Conservation (phyloP, 306 rosid species). For the Alnus glutinosa region DNA sequence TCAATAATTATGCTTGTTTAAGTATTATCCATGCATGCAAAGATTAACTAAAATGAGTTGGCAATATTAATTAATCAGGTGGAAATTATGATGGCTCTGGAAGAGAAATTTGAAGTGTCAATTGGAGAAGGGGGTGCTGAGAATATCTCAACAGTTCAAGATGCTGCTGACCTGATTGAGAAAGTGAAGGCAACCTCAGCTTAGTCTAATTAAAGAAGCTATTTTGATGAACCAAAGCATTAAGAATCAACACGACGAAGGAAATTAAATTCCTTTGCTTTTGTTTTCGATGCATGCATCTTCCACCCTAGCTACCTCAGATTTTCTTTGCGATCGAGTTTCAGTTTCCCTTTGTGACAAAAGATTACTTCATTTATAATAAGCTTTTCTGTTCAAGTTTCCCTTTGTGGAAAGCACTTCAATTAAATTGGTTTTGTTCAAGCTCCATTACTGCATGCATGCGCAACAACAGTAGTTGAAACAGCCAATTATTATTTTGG, state of each 20-base stretch:
- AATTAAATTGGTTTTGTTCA: neutral
- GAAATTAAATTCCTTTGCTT: neutral
- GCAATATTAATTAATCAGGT: conserved; percentile 34
- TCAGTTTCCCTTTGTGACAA: neutral
- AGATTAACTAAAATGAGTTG: neutral
- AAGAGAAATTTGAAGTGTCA: conserved; percentile 67
- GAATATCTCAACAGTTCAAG: conserved; percentile 68
- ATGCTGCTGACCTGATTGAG: conserved; percentile 69
- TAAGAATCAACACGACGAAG: conserved; percentile 4
- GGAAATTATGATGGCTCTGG: conserved; percentile 68
- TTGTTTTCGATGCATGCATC: neutral
- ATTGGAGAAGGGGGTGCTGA: conserved; percentile 69
- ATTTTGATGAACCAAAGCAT: neutral
- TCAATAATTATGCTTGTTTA: too few relatives aligned
- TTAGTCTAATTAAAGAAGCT: conserved; percentile 17
- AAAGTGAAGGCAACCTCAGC: conserved; percentile 44
- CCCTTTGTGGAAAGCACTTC: neutral
- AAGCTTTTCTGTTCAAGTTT: neutral
- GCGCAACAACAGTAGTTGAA: too few relatives aligned
- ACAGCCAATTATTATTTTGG: neutral
- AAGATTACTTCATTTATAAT: neutral
- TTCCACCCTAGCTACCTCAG: neutral
- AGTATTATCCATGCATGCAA: neutral
- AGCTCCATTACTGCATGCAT: too few relatives aligned
- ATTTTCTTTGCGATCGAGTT: neutral